phyloP scores from a whole-genome alignment of 352 stramenopile species.

The Phytophthora chlamydospora region DNA sequence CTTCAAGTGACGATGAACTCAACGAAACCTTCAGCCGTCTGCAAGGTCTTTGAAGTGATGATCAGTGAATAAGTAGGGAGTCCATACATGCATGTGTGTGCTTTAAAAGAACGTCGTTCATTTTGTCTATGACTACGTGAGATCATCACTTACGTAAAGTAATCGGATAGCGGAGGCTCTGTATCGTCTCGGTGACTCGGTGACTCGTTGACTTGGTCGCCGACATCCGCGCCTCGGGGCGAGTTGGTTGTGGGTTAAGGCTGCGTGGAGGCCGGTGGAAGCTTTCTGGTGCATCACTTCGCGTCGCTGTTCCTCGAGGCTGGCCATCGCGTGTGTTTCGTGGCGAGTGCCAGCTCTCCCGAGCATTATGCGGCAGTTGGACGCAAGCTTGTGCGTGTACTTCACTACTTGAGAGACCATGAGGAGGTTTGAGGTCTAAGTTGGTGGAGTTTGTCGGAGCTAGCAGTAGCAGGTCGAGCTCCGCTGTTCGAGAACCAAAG shows the following conservation, averaged over 20 bases:
- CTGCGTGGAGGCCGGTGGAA: conserved; percentile 54
- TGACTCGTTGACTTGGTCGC: conserved; percentile 64
- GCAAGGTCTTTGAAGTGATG: neutral
- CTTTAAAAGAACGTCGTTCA: conserved; percentile 1
- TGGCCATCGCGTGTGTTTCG: conserved; percentile 69
- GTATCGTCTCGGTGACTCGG: conserved; percentile 53
- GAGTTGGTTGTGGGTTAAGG: conserved; percentile 67
- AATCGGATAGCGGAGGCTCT: conserved; percentile 62
- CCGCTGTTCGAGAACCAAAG: no score
- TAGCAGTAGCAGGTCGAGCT: no score
- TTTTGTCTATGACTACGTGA: conserved; percentile 23
- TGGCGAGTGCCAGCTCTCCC: conserved; percentile 50
- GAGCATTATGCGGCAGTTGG: conserved; percentile 70
- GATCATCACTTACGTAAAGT: no score
- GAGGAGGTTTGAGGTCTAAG: neutral
- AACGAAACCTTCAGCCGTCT: no score
- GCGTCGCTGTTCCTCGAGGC: conserved; percentile 73
- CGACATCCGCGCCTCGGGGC: conserved; percentile 48
- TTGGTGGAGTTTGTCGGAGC: neutral
- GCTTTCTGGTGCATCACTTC: conserved; percentile 79
- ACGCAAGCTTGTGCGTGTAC: conserved; percentile 63
- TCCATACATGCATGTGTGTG: neutral
- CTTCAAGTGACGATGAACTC: neutral
- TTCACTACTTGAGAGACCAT: neutral
- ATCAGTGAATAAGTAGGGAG: neutral